phyloP scores from a whole-genome alignment of 2,329 filamentous ascomycete genomes.

The Penicillium frequentans region DNA sequence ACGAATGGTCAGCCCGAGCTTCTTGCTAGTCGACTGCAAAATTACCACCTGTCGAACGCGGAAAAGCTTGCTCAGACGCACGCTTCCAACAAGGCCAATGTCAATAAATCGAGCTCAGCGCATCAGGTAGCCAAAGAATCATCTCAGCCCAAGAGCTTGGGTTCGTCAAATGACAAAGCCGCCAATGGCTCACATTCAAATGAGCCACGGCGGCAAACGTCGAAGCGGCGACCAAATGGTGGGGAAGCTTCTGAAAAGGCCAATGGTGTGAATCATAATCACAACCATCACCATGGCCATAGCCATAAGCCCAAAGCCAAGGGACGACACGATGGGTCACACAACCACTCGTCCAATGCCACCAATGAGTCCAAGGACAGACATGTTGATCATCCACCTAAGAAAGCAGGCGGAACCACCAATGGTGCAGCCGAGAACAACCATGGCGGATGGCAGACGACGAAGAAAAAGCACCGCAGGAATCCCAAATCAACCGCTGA shows the following conservation, averaged over 20 bases:
- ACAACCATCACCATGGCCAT: conserved; percentile 18
- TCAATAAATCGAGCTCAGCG: conserved; percentile 20
- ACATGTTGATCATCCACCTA: conserved; percentile 25
- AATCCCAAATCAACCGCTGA: conserved; percentile 37
- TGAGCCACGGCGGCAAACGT: conserved; percentile 31
- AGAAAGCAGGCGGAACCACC: conserved; percentile 23
- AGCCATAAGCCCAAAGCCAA: conserved; percentile 34
- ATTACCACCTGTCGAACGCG: conserved; percentile 38
- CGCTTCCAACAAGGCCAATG: conserved; percentile 21
- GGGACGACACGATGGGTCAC: conserved; percentile 30
- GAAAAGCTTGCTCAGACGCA: conserved; percentile 22
- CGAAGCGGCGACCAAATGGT: conserved; percentile 35
- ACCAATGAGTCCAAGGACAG: conserved; percentile 31
- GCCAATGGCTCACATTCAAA: conserved; percentile 24
- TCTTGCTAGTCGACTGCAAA: conserved; percentile 40
- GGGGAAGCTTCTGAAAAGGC: conserved; percentile 33
- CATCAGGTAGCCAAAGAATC: conserved; percentile 28
- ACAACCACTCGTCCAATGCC: conserved; percentile 17
- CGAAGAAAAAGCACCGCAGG: conserved; percentile 45
- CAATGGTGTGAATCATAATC: conserved; percentile 34
- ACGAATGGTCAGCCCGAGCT: conserved; percentile 31
- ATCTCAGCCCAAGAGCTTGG: conserved; percentile 27
- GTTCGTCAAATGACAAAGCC: conserved; percentile 26
- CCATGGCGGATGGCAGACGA: conserved; percentile 46
- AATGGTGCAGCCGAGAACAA: conserved; percentile 29